A percentile compares a stretch with the other conserved stretches of the same genome.
Conservation (phyloP, 768 basidiomycete genomes). For the Pleurotus ostreatus region DNA sequence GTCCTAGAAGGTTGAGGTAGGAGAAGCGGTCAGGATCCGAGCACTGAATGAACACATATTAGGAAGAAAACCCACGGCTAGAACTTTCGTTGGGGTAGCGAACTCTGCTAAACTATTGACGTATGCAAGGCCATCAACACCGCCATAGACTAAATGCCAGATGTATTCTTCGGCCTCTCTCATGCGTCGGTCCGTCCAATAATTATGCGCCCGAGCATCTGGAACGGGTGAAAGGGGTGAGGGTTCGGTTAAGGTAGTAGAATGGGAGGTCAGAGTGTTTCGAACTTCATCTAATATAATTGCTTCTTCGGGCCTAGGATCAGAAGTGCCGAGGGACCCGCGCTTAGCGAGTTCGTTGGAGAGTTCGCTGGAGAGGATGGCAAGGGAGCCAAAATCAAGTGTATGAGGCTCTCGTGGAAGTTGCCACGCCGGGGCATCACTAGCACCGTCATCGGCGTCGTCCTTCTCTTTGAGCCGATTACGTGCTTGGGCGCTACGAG, state of each 20-base stretch:
- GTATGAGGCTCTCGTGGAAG: constrained; percentile 48
- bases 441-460: constrained; percentile 35
- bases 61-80: background rate
- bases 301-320: constrained; percentile 28
- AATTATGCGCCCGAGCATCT: constrained; percentile 22
- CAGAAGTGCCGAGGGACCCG: constrained; percentile 18
- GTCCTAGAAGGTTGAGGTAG: too few species aligned
- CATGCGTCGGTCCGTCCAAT: constrained; percentile 48
- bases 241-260: background rate
- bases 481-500: constrained; percentile 34
- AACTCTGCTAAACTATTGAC: constrained; percentile 77
- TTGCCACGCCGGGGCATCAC: constrained; percentile 37
- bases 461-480: constrained; percentile 36
- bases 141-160: constrained; percentile 75
- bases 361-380: constrained; percentile 44
- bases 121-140: constrained; percentile 73
- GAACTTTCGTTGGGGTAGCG: constrained; percentile 25
- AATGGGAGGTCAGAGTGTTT: constrained; percentile 24
- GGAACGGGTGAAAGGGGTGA: constrained; percentile 8
- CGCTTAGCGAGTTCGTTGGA: constrained; percentile 37
- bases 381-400: constrained; percentile 61
- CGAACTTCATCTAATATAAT: constrained; percentile 28
- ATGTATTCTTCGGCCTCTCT: constrained; percentile 63
- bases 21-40: too few species aligned
- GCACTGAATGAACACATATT: too few species aligned